A percentile compares a stretch with the other conserved stretches of the same genome.
Conservation (phyloP, 116 monocot species). For the Zostera marina region DNA sequence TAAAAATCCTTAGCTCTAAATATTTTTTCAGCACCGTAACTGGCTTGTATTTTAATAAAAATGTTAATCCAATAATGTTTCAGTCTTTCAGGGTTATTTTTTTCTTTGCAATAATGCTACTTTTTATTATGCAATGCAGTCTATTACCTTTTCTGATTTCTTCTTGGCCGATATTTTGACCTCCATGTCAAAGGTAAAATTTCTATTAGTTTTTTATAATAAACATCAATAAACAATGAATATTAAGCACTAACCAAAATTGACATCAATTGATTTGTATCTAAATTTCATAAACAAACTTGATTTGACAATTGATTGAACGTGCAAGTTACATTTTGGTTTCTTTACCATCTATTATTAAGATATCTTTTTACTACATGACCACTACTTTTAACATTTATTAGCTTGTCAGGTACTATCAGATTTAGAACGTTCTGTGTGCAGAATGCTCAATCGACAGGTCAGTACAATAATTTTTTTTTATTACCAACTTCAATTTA, state of each 20-base stretch:
- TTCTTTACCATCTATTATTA: no score
- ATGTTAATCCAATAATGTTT: neutral
- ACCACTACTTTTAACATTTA: neutral
- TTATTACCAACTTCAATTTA: no score
- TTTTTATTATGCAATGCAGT: slow-evolving; percentile 65
- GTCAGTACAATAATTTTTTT: slow-evolving; percentile 14
- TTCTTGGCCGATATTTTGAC: slow-evolving; percentile 99
- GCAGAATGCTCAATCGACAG: slow-evolving; percentile 77
- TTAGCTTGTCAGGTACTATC: slow-evolving; percentile 50
- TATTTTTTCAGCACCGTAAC: neutral
- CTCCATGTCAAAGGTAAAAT: slow-evolving; percentile 92
- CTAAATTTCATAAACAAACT: no score
- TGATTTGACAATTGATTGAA: no score
- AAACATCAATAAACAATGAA: neutral
- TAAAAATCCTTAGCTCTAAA: neutral
- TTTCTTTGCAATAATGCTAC: neutral
- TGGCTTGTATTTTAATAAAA: neutral
- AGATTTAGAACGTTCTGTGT: slow-evolving; percentile 86
- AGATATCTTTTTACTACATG: no score
- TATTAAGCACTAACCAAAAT: no score
- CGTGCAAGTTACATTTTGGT: no score
- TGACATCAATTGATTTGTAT: no score
- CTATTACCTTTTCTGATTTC: slow-evolving; percentile 94
- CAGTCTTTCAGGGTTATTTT: neutral
- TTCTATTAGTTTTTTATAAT: neutral